A percentile compares a stretch with the other conserved stretches of the same genome.
phyloP scores from a whole-genome alignment of 1,139 yeast genomes.

The Sugiyamaella xylanicola region DNA sequence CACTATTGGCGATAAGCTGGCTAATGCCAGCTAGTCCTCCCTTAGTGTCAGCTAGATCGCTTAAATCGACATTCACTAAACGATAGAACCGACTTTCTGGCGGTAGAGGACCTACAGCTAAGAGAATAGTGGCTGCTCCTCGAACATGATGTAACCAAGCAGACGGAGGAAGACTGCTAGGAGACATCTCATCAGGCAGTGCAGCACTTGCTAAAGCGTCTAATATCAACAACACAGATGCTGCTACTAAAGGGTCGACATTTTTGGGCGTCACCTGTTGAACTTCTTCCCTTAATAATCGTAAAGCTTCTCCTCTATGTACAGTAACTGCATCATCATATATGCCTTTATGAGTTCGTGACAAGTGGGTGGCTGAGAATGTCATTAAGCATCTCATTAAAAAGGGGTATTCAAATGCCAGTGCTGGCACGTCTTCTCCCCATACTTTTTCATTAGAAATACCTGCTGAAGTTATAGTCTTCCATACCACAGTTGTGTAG shows the following conservation, averaged over 20 bases:
- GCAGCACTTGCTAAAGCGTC: slow-evolving; percentile 94
- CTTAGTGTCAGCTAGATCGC: slow-evolving; percentile 54
- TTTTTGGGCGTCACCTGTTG: slow-evolving; percentile 78
- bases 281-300: slow-evolving; percentile 81
- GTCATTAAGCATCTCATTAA: slow-evolving; percentile 90
- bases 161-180: slow-evolving; percentile 72
- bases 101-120: slow-evolving; percentile 93
- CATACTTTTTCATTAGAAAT: slow-evolving; percentile 85
- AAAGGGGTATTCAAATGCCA: slow-evolving; percentile 87
- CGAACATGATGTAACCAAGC: slow-evolving; percentile 98
- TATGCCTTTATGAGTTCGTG: slow-evolving; percentile 61
- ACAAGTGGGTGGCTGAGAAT: slow-evolving; percentile 87
- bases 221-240: slow-evolving; percentile 85
- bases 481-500: slow-evolving; percentile 80
- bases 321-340: slow-evolving; percentile 77
- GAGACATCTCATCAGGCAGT: slow-evolving; percentile 50
- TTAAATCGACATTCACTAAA: slow-evolving; percentile 62
- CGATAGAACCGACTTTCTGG: slow-evolving; percentile 52
- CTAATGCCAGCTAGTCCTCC: slow-evolving; percentile 19
- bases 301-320: slow-evolving; percentile 84
- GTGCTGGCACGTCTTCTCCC: slow-evolving; percentile 82
- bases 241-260: slow-evolving; percentile 90
- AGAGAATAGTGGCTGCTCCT: slow-evolving; percentile 92
- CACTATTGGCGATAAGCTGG: slow-evolving; percentile 1
- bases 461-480: slow-evolving; percentile 88